Evolutionary conservation across 2,329 filamentous ascomycete species (phyloP).

Genomic region (Fusarium sp.): DNA sequence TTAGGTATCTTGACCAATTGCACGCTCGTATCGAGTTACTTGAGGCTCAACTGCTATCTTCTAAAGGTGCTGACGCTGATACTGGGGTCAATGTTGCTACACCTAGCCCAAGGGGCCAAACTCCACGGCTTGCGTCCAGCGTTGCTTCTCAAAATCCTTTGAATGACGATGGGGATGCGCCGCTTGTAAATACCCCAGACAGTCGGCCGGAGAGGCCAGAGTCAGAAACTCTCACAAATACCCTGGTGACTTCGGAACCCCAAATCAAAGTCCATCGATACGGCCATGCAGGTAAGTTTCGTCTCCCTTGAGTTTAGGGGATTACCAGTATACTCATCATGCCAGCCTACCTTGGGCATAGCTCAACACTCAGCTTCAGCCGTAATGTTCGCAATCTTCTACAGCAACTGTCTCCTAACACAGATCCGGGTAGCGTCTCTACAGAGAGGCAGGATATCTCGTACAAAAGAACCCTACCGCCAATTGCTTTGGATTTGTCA

Average conservation of each 20-base stretch:
- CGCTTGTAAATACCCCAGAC: not conserved
- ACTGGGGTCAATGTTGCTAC: not conserved
- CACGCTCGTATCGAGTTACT: slow-evolving; percentile 33
- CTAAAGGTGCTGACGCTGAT: not conserved
- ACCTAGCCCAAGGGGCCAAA: not conserved
- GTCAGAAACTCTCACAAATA: slow-evolving; percentile 26
- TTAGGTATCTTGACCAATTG: slow-evolving; percentile 35
- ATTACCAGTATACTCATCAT: not conserved
- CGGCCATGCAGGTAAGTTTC: slow-evolving; percentile 30
- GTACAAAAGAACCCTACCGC: slow-evolving; percentile 24
- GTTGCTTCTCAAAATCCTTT: not conserved
- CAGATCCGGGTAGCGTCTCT: slow-evolving; percentile 27
- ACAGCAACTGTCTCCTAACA: slow-evolving; percentile 20
- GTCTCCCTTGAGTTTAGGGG: accelerated
- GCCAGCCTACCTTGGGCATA: slow-evolving; percentile 37
- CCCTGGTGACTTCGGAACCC: slow-evolving; percentile 33
- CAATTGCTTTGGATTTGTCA: slow-evolving; percentile 27
- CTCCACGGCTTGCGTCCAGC: not conserved
- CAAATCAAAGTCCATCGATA: slow-evolving; percentile 39
- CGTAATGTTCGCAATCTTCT: slow-evolving; percentile 39
- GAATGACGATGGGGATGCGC: not conserved
- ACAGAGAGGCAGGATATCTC: slow-evolving; percentile 35
- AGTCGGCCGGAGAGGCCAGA: not conserved
- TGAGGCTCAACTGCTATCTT: slow-evolving; percentile 16
- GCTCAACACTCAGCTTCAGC: slow-evolving; percentile 37